phyloP scores from a whole-genome alignment of 2,329 filamentous ascomycete species.

The Leptographium wingfieldii region DNA sequence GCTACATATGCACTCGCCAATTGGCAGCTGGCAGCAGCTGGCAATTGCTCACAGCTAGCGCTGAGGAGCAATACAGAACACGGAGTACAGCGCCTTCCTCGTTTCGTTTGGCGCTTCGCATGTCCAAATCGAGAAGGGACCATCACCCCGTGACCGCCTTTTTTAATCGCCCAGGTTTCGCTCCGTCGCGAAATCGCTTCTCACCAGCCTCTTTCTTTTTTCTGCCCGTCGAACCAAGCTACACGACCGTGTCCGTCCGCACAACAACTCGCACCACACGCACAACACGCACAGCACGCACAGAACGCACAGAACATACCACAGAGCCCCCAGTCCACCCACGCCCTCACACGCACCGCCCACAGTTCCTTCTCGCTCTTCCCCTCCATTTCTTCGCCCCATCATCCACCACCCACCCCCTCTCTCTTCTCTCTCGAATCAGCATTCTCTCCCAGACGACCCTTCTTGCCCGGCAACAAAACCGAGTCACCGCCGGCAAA shows the following conservation, averaged over 20 bases:
- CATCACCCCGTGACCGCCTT: slow-evolving; percentile 5
- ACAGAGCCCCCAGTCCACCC: neutral
- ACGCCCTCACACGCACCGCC: neutral
- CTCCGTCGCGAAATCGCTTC: neutral
- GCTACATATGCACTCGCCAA: neutral
- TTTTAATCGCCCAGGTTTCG: neutral
- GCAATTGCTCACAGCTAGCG: neutral
- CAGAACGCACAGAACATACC: neutral
- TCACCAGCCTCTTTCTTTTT: slow-evolving; percentile 5
- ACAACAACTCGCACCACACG: neutral
- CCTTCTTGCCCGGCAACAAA: neutral
- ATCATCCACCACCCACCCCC: neutral
- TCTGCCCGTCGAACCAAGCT: neutral
- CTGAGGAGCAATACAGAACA: too few relatives aligned
- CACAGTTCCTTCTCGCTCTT: neutral
- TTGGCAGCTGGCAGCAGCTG: neutral
- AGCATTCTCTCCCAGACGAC: neutral
- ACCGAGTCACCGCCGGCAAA: neutral
- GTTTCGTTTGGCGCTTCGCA: neutral
- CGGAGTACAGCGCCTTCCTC: too few relatives aligned
- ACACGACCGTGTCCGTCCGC: neutral
- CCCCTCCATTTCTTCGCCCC: neutral
- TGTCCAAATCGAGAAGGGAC: neutral
- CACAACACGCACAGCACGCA: neutral
- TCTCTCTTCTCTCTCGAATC: neutral